phyloP scores from a whole-genome alignment of 2,329 filamentous ascomycete species.

The Cryphonectria parasitica region DNA sequence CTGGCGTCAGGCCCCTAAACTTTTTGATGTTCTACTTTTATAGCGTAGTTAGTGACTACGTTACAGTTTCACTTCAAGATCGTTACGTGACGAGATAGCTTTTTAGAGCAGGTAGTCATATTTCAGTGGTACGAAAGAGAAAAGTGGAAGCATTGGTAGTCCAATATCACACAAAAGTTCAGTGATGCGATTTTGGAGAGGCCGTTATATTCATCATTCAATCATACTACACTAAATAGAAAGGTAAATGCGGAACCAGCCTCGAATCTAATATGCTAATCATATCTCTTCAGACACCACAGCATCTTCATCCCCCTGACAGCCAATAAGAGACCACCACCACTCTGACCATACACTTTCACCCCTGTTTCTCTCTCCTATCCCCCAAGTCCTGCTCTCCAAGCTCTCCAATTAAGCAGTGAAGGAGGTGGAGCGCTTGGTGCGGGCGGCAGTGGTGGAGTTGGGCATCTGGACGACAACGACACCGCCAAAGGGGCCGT shows the following conservation, averaged over 20 bases:
- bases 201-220: conserved; percentile 6
- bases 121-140: too few species aligned
- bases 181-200: neutral
- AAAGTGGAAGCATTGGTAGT: neutral
- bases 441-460: conserved; percentile 10
- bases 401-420: neutral
- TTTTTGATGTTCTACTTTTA: too few species aligned
- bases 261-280: neutral
- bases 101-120: too few species aligned
- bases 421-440: conserved; percentile 18
- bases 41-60: too few species aligned
- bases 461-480: conserved; percentile 32
- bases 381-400: neutral
- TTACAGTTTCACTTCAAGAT: too few species aligned
- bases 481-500: conserved; percentile 32
- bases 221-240: conserved; percentile 3
- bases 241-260: conserved; percentile 1
- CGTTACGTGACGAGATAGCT: too few species aligned
- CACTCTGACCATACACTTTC: neutral
- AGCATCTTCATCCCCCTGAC: neutral
- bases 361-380: too few species aligned
- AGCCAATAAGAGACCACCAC: neutral
- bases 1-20: too few species aligned
- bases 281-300: conserved; percentile 1
- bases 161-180: neutral